These are phyloP conservation scores for Hymenoscyphus occultus DNA, from an alignment of 2,329 filamentous ascomycete species.

Conservation along the genomic window DNA sequence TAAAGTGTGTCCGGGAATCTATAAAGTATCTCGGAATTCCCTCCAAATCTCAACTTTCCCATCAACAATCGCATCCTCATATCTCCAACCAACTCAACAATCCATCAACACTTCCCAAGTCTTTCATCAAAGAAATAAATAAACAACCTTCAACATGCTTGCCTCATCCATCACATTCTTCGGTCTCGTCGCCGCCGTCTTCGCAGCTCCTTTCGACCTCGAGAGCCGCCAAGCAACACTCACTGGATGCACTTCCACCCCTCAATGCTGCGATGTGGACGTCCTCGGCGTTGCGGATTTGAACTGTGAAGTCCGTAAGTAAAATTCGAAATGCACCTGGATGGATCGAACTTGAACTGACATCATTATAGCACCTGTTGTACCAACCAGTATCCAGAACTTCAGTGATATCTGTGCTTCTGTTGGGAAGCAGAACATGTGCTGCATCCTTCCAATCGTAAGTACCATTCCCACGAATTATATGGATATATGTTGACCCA, in stretches of 20 bases:
- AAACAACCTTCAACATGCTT: slow-evolving; percentile 20
- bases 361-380: slow-evolving; percentile 36
- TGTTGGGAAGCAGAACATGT: slow-evolving; percentile 43
- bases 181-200: slow-evolving; percentile 21
- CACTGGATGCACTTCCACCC: slow-evolving; percentile 36
- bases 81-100: slow-evolving; percentile 40
- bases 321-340: background rate
- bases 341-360: background rate
- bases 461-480: slow-evolving; percentile 11
- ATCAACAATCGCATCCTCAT: slow-evolving; percentile 17
- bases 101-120: slow-evolving; percentile 36
- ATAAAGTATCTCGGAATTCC: slow-evolving; percentile 18
- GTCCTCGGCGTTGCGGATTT: slow-evolving; percentile 56
- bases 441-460: slow-evolving; percentile 53
- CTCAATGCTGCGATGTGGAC: slow-evolving; percentile 61
- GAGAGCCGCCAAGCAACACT: slow-evolving; percentile 42
- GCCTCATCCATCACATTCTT: slow-evolving; percentile 24
- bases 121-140: background rate
- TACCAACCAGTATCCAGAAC: slow-evolving; percentile 43
- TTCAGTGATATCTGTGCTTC: slow-evolving; percentile 30
- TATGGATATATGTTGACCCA: slow-evolving; percentile 6
- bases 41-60: slow-evolving; percentile 12
- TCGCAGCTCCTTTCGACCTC: slow-evolving; percentile 31
- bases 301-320: slow-evolving; percentile 52
- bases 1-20: background rate